Conservation (phyloP, 2,329 filamentous ascomycete species). For the Cladorrhinum sp. region DNA sequence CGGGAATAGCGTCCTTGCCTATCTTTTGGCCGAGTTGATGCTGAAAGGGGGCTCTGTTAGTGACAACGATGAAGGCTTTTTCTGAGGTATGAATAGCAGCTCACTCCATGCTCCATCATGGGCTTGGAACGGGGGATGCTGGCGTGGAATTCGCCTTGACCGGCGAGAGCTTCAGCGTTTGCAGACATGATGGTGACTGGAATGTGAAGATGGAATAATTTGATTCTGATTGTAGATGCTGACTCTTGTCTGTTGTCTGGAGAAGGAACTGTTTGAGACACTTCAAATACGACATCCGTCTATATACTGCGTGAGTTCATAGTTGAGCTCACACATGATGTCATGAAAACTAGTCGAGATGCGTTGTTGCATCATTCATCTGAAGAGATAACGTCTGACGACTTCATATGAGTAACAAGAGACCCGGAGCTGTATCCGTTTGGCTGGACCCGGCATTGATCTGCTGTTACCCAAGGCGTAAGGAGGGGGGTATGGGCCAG, state of each 20-base stretch:
- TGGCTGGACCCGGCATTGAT: neutral
- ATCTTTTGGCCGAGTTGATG: constrained; percentile 62
- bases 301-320: neutral
- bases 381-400: neutral
- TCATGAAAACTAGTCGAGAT: neutral
- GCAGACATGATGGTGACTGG: constrained; percentile 42
- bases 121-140: constrained; percentile 51
- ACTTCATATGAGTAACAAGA: neutral
- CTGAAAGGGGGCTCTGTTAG: constrained; percentile 40
- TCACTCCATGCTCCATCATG: constrained; percentile 52
- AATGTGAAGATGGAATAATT: too few relatives aligned
- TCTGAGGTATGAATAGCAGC: constrained; percentile 25
- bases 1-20: constrained; percentile 56
- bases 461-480: neutral
- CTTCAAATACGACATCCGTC: neutral
- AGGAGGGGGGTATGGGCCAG: too few relatives aligned
- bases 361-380: neutral
- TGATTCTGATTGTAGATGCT: too few relatives aligned
- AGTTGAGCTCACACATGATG: neutral
- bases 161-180: constrained; percentile 52
- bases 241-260: too few relatives aligned
- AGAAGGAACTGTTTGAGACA: too few relatives aligned
- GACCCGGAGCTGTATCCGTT: neutral
- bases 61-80: neutral
- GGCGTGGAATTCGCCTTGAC: constrained; percentile 56